phyloP scores from a whole-genome alignment of 495 filamentous ascomycete genomes.

The Rostrohypoxylon terebratum region DNA sequence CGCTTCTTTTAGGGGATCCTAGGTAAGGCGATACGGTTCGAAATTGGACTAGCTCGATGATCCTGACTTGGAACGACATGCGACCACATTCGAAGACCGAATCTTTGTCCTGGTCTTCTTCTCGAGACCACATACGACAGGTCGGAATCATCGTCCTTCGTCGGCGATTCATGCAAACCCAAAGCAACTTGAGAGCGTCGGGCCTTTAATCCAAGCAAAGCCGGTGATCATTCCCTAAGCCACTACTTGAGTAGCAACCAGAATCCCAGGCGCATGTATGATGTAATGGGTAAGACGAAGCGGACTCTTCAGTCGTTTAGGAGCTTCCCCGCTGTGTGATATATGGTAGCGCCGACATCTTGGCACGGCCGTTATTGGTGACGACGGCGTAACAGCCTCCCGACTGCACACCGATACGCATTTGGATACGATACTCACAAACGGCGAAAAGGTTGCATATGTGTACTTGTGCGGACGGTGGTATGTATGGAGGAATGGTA shows the following conservation, averaged over 20 bases:
- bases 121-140: conserved; percentile 6
- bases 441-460: background rate
- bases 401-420: background rate
- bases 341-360: conserved; percentile 3
- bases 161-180: conserved; percentile 3
- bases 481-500: conserved; percentile 13
- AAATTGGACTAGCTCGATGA: conserved; percentile 46
- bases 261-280: conserved; percentile 5
- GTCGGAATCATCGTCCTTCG: conserved; percentile 3
- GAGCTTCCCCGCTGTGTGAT: conserved; percentile 26
- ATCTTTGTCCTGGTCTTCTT: conserved; percentile 6
- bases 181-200: background rate
- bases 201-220: background rate
- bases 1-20: conserved; percentile 40
- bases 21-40: conserved; percentile 35
- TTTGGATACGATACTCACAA: background rate
- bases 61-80: conserved; percentile 39
- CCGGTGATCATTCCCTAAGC: background rate
- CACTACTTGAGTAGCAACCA: background rate
- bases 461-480: background rate
- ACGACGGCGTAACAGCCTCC: background rate
- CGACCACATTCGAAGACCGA: conserved; percentile 30
- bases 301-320: background rate
- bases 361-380: conserved; percentile 15
- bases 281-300: conserved; percentile 34